phyloP scores from a whole-genome alignment of 208 protist species.

The Leishmania guyanensis region DNA sequence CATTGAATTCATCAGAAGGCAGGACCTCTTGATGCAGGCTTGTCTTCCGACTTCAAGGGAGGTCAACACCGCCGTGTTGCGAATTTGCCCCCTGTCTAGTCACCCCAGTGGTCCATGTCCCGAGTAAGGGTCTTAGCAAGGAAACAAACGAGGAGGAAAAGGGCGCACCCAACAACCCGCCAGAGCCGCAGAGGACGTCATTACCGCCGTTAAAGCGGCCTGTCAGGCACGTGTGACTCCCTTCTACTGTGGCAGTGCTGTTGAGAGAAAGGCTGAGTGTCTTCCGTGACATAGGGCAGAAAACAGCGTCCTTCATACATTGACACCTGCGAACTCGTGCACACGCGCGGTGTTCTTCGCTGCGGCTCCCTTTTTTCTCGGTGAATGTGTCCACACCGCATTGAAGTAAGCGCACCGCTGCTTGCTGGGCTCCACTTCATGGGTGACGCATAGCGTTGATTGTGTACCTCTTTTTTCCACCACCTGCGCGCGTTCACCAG shows the following conservation, averaged over 20 bases:
- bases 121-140: neutral
- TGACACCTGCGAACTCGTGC: neutral
- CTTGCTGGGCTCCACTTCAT: neutral
- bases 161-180: neutral
- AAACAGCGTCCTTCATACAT: neutral
- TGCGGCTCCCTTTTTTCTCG: neutral
- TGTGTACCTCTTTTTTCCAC: neutral
- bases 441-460: neutral
- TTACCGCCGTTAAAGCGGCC: neutral
- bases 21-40: neutral
- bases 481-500: neutral
- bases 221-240: neutral
- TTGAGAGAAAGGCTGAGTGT: neutral
- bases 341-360: neutral
- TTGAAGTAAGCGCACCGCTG: neutral
- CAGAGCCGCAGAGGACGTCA: neutral
- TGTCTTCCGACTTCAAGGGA: no score
- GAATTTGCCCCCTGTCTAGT: neutral
- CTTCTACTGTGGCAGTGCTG: neutral
- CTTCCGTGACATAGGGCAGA: neutral
- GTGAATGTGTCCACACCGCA: neutral
- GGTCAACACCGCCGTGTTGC: neutral
- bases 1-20: neutral
- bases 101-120: neutral
- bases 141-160: neutral